phyloP scores from a whole-genome alignment of 1,284 basidiomycete species.

The Trametes versicolor region DNA sequence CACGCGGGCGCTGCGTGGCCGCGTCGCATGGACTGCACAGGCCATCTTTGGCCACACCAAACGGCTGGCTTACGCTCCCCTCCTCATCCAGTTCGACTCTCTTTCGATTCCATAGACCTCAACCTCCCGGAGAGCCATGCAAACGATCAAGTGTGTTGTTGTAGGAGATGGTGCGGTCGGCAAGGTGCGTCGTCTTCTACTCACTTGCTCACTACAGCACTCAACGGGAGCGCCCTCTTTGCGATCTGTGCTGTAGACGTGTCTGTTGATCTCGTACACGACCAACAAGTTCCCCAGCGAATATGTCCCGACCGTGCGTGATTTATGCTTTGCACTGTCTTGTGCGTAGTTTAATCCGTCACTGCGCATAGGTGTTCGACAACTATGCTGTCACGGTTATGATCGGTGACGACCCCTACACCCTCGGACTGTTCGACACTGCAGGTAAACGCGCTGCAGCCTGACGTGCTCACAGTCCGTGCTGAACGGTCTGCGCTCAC shows the following conservation, averaged over 20 bases:
- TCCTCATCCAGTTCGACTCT: constrained; percentile 22
- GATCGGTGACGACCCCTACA: constrained; percentile 99
- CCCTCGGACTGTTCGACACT: constrained; percentile 98
- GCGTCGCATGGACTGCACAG: constrained; percentile 21
- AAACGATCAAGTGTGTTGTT: constrained; percentile 98
- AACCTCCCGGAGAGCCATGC: constrained; percentile 66
- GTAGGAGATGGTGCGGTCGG: constrained; percentile 99
- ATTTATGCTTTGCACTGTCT: constrained; percentile 28
- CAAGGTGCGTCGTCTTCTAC: constrained; percentile 74
- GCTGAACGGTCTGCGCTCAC: constrained; percentile 15
- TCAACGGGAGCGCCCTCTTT: constrained; percentile 4
- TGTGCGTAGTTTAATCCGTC: constrained; percentile 35
- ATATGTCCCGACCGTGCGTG: constrained; percentile 96
- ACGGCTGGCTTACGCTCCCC: constrained; percentile 19
- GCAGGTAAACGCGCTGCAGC: constrained; percentile 68
- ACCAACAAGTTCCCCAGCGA: constrained; percentile 99
- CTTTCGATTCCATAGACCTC: constrained; percentile 38
- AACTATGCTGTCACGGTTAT: constrained; percentile 99
- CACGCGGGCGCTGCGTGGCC: constrained; percentile 37
- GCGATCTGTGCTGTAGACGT: constrained; percentile 70
- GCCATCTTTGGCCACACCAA: constrained; percentile 15
- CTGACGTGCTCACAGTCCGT: not conserved
- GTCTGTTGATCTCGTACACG: constrained; percentile 99
- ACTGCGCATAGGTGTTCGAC: constrained; percentile 82
- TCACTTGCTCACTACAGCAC: constrained; percentile 12